phyloP scores from a whole-genome alignment of 164 flowering plant species.

The Tetracentron sinense region DNA sequence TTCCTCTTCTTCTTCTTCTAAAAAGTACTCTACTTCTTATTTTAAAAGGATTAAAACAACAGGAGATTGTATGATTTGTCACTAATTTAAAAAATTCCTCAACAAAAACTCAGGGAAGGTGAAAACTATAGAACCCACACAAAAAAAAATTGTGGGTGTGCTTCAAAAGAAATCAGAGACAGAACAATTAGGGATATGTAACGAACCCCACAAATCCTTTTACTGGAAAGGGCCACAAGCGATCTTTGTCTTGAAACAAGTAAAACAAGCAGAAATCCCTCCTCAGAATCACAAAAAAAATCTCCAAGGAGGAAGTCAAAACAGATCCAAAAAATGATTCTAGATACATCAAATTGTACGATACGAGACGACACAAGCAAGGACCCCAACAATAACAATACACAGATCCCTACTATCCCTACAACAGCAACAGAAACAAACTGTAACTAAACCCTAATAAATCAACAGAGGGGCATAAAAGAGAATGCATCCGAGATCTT shows the following conservation, averaged over 20 bases:
- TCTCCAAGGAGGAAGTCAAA: slow-evolving; percentile 7
- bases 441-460: too few relatives aligned
- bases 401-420: neutral
- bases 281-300: slow-evolving; percentile 25
- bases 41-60: too few relatives aligned
- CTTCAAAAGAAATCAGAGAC: too few relatives aligned
- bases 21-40: too few relatives aligned
- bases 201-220: neutral
- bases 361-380: neutral
- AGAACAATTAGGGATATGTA: slow-evolving; percentile 6
- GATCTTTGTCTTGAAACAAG: too few relatives aligned
- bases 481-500: too few relatives aligned
- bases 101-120: neutral
- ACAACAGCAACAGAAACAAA: neutral
- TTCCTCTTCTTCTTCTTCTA: too few relatives aligned
- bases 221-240: too few relatives aligned
- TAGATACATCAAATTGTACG: slow-evolving; percentile 12
- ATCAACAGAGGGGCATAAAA: too few relatives aligned
- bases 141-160: slow-evolving; percentile 35
- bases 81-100: slow-evolving; percentile 1
- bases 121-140: slow-evolving; percentile 7
- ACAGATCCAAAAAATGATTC: neutral
- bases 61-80: too few relatives aligned
- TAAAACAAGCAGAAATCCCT: slow-evolving; percentile 10
- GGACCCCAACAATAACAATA: slow-evolving; percentile 6